Evolutionary conservation across 1,284 basidiomycete species (phyloP), one percentile per base, ranked within the genome.

Genomic region (Coriolopsis trogii): DNA sequence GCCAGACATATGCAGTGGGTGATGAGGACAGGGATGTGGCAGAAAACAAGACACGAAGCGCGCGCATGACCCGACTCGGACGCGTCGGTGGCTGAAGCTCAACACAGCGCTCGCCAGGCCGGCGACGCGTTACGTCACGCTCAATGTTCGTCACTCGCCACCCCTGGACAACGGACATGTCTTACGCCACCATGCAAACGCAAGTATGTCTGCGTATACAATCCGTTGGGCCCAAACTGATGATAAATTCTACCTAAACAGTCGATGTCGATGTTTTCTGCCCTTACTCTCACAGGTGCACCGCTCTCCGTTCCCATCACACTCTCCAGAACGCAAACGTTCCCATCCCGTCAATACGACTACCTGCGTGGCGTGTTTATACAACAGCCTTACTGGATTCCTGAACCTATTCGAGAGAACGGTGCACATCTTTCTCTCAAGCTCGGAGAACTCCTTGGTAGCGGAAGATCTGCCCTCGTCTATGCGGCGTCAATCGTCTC

Each of bases 51-150:
- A 30, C 16, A 5, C 6, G 26, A 31, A 37, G 41, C 41, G 41
- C 36, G 45, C 13, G 34, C 28, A 33, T 9, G n/a, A 20, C 9
- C 29, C n/a, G n/a, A n/a, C n/a, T n/a, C n/a, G n/a, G 45, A 51
- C 53, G 53, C 53, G 48, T 55, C 48, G 30, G 48, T 55, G 53
- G 44, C 48, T 55, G 48, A n/a, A n/a, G n/a, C n/a, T n/a, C n/a
- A n/a, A n/a, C n/a, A n/a, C n/a, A n/a, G n/a, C n/a, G n/a, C n/a
- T n/a, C n/a, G n/a, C n/a, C n/a, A n/a, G n/a, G n/a, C n/a, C n/a
- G n/a, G n/a, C n/a, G 20, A 38, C 41, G 28, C 40, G 33, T 43
- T 41, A 9, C 13, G 20, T 23, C 34, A 15, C 16, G 20, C 20
- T 49, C 47, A 25, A 42, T 15, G 15, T 40, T 20, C 18, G 18